Conservation (phyloP, 768 basidiomycete genomes). For the Neoboletus magnificus region DNA sequence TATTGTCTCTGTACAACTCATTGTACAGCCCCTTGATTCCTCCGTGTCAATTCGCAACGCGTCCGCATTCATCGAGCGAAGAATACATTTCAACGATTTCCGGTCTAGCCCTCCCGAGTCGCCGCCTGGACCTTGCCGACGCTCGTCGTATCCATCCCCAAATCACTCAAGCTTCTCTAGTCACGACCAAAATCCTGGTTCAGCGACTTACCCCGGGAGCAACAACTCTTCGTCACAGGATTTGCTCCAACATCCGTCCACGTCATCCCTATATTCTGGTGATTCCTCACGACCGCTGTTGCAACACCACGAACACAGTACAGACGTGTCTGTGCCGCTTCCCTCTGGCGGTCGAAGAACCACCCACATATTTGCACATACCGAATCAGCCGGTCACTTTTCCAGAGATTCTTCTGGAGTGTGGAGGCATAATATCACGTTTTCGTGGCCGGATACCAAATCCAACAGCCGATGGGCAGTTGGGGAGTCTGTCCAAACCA, state of each 20-base stretch:
- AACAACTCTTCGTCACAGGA: constrained; percentile 21
- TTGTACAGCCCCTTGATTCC: constrained; percentile 58
- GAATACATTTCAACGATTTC: constrained; percentile 56
- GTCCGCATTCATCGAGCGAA: constrained; percentile 65
- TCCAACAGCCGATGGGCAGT: constrained; percentile 73
- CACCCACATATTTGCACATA: constrained; percentile 51
- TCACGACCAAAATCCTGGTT: constrained; percentile 19
- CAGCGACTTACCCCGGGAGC: constrained; percentile 6
- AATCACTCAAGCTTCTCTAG: constrained; percentile 30
- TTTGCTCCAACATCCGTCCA: constrained; percentile 14
- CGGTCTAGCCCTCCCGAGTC: constrained; percentile 24
- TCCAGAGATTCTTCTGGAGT: constrained; percentile 52
- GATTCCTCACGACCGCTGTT: constrained; percentile 28
- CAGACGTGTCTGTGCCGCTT: constrained; percentile 11
- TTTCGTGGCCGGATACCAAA: constrained; percentile 71
- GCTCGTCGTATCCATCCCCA: constrained; percentile 15
- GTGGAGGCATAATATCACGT: constrained; percentile 61
- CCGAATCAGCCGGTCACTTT: constrained; percentile 60
- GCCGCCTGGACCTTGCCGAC: constrained; percentile 17
- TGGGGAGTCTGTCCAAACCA: constrained; percentile 71
- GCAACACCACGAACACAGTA: constrained; percentile 11
- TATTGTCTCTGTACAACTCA: constrained; percentile 62
- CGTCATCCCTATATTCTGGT: constrained; percentile 23
- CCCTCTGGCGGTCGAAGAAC: constrained; percentile 31
- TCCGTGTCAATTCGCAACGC: constrained; percentile 58